Conservation (phyloP, 2,329 filamentous ascomycete genomes). For the Pseudopyricularia javanii region DNA sequence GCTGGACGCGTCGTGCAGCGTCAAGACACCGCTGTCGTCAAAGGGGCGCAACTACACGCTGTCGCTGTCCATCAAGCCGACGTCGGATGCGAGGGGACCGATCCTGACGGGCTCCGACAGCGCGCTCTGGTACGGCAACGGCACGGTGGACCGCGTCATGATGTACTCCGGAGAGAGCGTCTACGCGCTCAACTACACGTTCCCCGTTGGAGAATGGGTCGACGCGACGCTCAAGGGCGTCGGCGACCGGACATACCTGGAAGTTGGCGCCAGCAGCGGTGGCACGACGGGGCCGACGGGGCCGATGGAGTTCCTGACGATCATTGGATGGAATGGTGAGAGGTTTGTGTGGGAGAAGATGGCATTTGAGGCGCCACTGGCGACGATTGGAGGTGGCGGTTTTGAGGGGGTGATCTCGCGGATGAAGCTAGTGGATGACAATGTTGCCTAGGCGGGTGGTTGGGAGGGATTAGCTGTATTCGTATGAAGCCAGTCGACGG, state of each 20-base stretch:
- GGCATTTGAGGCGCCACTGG: slow-evolving; percentile 31
- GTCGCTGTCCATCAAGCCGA: slow-evolving; percentile 21
- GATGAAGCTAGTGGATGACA: slow-evolving; percentile 11
- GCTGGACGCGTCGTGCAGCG: slow-evolving; percentile 22
- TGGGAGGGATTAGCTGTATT: neutral
- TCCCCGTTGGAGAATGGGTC: slow-evolving; percentile 17
- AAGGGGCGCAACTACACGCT: slow-evolving; percentile 47
- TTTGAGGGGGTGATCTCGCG: slow-evolving; percentile 16
- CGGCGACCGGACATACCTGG: slow-evolving; percentile 19
- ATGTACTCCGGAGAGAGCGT: slow-evolving; percentile 21
- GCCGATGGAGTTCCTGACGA: slow-evolving; percentile 25
- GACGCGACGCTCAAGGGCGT: slow-evolving; percentile 16
- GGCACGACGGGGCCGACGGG: slow-evolving; percentile 8
- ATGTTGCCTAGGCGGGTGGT: neutral
- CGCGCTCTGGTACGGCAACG: slow-evolving; percentile 19
- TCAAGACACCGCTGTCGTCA: slow-evolving; percentile 32
- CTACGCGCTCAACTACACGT: slow-evolving; percentile 19
- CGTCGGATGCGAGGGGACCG: slow-evolving; percentile 17
- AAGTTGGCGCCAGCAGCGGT: neutral
- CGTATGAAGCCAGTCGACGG: too few relatives aligned
- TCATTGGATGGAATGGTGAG: slow-evolving; percentile 27
- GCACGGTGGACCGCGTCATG: slow-evolving; percentile 17
- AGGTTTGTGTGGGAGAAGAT: slow-evolving; percentile 27
- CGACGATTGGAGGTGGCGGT: slow-evolving; percentile 19
- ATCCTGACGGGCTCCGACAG: slow-evolving; percentile 31